These are phyloP conservation scores for Xylariaceae sp. DNA, from an alignment of 2,329 filamentous ascomycete genomes.

Conservation along the genomic window DNA sequence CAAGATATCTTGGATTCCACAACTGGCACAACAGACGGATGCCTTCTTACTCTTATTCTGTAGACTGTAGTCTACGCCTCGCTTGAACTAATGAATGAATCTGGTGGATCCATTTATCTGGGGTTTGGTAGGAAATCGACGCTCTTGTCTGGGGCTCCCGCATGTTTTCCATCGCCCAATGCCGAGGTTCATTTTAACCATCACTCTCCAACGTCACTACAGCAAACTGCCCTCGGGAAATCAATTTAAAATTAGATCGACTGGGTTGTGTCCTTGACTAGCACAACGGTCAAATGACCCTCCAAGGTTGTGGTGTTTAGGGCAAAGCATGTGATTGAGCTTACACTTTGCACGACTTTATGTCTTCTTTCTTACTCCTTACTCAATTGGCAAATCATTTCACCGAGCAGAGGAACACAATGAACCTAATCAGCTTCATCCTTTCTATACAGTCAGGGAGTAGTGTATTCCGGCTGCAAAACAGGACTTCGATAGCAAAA, in stretches of 20 bases:
- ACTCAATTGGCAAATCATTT: too few relatives aligned
- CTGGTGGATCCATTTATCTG: constrained; percentile 5
- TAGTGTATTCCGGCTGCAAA: not conserved
- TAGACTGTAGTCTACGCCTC: too few relatives aligned
- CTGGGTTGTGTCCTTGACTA: too few relatives aligned
- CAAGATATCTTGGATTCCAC: too few relatives aligned
- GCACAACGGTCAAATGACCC: too few relatives aligned
- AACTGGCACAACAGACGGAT: too few relatives aligned
- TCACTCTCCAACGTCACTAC: not conserved
- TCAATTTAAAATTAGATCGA: not conserved
- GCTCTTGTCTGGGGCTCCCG: constrained; percentile 1
- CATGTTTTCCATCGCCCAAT: not conserved
- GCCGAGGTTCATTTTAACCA: constrained; percentile 12
- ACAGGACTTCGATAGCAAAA: not conserved
- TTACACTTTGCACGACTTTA: not conserved
- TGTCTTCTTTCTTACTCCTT: too few relatives aligned
- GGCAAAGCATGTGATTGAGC: not conserved
- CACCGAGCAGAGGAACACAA: too few relatives aligned
- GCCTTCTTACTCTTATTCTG: too few relatives aligned
- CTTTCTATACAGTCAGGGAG: not conserved
- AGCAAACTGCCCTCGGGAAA: not conserved
- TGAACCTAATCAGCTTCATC: not conserved
- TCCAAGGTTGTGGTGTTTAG: too few relatives aligned
- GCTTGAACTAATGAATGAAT: constrained; percentile 9
- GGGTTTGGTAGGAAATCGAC: constrained; percentile 3